Evolutionary conservation across 306 rosid genomes (phyloP), one percentile per base, ranked within the genome.

Genomic region (Hylodesmum podocarpum): DNA sequence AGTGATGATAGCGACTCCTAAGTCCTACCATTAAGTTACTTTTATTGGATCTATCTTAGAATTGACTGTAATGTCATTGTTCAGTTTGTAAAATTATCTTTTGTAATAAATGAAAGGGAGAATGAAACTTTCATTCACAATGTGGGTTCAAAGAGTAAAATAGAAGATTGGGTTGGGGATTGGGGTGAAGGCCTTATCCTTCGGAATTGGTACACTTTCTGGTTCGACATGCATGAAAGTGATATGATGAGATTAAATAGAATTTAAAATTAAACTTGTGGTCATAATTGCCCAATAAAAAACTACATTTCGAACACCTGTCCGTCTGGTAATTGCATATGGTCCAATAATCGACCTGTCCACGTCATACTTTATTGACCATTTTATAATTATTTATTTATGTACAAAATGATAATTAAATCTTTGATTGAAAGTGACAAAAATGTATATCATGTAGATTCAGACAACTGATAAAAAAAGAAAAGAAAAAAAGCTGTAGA

Each of bases 191-290:
- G 27, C 66, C 41, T 59, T 59, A 59, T 59, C 66, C 41, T 29
- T 31, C 41, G 66, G 66, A 25, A 62, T 31, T 33, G 44, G 69
- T 62, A 62, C 46, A 62, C 47, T 33, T 9, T 34, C 69, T 62
- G 28, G 69, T 62, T 62, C 69, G 22, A 62, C 69, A 62, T 62
- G 46, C 69, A 34, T 62, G 69, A 62, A 34, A 62, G 28, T 16
- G 69, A 34, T 18, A 18, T n/a, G 69, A 62, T 5, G 3, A 8
- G 16, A 62, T 33, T 62, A 34, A 61, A 33, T 62, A 34, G 12
- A 62, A 16, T 33, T 8, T 43, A 33, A 61, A 62, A 62, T 16
- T 34, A 9, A 62, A 33, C 14, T 34, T 6, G 69, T 62, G 69
- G 24, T 3, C 27, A 62, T 7, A 0, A 62, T 62, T 31, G 67